Evolutionary conservation across 1,139 yeast genomes (phyloP).

Genomic region (Protomyces gravidus): DNA sequence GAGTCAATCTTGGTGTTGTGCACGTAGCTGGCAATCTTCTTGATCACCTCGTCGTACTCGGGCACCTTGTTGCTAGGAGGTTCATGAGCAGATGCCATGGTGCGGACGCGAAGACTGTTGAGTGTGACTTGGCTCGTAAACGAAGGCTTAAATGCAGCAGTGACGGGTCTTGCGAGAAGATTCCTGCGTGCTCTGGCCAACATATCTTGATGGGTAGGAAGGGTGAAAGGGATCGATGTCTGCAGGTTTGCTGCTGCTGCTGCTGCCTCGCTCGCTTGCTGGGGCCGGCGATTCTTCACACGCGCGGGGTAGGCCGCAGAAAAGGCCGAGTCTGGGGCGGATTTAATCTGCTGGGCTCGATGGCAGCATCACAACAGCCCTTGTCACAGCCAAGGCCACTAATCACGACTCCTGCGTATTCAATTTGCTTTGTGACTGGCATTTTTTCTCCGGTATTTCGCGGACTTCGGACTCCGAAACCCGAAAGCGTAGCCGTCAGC

Average conservation of each 20-base stretch:
- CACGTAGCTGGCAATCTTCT: constrained; percentile 51
- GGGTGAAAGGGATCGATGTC: background rate
- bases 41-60: constrained; percentile 46
- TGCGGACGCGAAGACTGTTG: constrained; percentile 16
- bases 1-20: constrained; percentile 49
- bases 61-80: constrained; percentile 27
- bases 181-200: background rate
- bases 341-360: no score
- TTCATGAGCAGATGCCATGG: constrained; percentile 21
- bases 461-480: no score
- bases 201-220: background rate
- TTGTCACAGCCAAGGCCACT: no score
- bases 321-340: no score
- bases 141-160: background rate
- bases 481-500: no score
- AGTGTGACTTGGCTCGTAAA: background rate
- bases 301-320: no score
- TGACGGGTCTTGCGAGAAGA: background rate
- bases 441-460: no score
- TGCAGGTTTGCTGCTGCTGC: background rate
- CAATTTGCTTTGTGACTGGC: no score
- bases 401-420: no score
- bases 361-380: no score
- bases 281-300: no score
- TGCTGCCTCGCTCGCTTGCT: no score